phyloP scores from a whole-genome alignment of 2,329 filamentous ascomycete species.

The Pyrenophora graminea region DNA sequence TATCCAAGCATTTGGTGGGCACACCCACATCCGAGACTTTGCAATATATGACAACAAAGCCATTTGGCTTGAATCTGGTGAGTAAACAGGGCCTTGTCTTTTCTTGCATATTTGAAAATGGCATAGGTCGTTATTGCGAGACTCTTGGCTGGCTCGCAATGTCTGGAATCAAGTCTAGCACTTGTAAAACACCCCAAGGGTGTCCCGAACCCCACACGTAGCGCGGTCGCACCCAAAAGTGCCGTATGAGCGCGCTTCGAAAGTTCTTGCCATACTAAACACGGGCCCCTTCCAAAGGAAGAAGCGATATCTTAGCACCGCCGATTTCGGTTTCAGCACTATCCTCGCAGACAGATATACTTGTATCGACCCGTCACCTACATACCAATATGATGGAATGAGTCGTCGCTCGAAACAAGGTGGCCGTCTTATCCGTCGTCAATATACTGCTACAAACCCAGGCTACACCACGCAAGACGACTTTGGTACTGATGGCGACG shows the following conservation, averaged over 20 bases:
- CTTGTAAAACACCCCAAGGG: conserved; percentile 51
- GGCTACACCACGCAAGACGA: conserved; percentile 63
- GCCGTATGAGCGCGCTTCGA: conserved; percentile 52
- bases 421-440: conserved; percentile 56
- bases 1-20: conserved; percentile 68
- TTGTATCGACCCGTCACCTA: conserved; percentile 55
- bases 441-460: conserved; percentile 48
- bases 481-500: conserved; percentile 61
- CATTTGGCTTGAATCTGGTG: conserved; percentile 64
- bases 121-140: conserved; percentile 64
- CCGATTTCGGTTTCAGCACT: conserved; percentile 45
- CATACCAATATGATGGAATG: conserved; percentile 29
- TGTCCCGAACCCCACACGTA: conserved; percentile 50
- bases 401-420: conserved; percentile 36
- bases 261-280: conserved; percentile 52
- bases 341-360: conserved; percentile 49
- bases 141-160: conserved; percentile 70
- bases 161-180: conserved; percentile 58
- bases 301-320: conserved; percentile 38
- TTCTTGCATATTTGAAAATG: neutral
- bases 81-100: neutral
- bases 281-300: conserved; percentile 44
- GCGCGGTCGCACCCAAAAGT: conserved; percentile 49
- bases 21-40: conserved; percentile 68
- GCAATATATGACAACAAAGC: conserved; percentile 65